Conservation (phyloP, 768 basidiomycete genomes). For the Amanita thiersii region DNA sequence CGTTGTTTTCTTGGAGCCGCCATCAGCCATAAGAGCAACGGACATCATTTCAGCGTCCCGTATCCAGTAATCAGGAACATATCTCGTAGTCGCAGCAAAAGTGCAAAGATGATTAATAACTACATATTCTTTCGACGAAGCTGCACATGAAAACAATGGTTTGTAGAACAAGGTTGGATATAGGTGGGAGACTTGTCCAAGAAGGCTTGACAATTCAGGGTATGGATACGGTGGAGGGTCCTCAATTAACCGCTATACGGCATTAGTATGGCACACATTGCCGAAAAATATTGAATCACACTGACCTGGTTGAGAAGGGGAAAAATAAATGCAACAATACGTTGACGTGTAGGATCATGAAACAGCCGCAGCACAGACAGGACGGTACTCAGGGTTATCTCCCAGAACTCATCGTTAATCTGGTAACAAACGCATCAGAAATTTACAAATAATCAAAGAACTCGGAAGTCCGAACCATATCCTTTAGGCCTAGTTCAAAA, state of each 20-base stretch:
- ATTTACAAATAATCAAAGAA: not conserved
- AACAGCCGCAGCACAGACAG: constrained; percentile 32
- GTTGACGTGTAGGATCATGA: constrained; percentile 39
- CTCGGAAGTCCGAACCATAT: constrained; percentile 27
- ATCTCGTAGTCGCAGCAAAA: constrained; percentile 41
- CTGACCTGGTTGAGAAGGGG: constrained; percentile 29
- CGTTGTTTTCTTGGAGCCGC: constrained; percentile 18
- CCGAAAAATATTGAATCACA: not conserved
- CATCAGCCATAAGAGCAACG: constrained; percentile 56
- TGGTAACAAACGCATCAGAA: constrained; percentile 10
- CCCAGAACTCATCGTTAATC: constrained; percentile 37
- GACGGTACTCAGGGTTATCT: constrained; percentile 28
- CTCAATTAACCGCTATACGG: constrained; percentile 41
- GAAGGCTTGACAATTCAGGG: constrained; percentile 37
- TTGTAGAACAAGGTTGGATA: constrained; percentile 65
- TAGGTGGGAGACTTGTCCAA: constrained; percentile 39
- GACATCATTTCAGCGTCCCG: constrained; percentile 69
- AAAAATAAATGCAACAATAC: constrained; percentile 29
- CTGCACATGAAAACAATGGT: constrained; percentile 62
- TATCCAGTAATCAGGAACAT: constrained; percentile 58
- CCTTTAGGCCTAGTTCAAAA: constrained; percentile 30
- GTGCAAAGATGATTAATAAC: constrained; percentile 52
- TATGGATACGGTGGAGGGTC: constrained; percentile 45
- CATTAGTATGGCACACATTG: not conserved
- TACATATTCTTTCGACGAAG: constrained; percentile 51